These are phyloP conservation scores for Ajuga chamaepitys DNA, from an alignment of 257 asterid species.

Conservation along the genomic window DNA sequence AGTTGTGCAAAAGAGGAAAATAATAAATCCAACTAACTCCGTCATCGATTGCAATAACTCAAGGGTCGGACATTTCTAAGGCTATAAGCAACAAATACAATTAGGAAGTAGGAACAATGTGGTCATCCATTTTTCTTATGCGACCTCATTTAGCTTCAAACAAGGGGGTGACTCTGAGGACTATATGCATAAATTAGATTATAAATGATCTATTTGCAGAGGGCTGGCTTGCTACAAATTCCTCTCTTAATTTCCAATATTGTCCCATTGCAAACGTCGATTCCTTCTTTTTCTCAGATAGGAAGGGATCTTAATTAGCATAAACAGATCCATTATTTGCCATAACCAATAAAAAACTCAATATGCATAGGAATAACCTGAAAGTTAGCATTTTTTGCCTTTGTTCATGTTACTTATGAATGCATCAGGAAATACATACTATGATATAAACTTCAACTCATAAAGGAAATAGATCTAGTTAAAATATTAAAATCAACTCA, in stretches of 20 bases:
- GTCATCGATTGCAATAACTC: too few relatives aligned
- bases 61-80: too few relatives aligned
- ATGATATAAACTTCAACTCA: conserved; percentile 7
- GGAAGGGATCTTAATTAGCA: neutral
- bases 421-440: too few relatives aligned
- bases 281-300: neutral
- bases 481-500: neutral
- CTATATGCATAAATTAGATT: neutral
- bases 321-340: neutral
- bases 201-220: neutral
- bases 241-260: neutral
- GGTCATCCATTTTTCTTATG: neutral
- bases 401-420: too few relatives aligned
- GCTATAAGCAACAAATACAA: too few relatives aligned
- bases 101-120: too few relatives aligned
- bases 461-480: neutral
- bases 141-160: neutral
- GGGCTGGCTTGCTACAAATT: neutral
- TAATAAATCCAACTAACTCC: too few relatives aligned
- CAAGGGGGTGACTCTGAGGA: too few relatives aligned
- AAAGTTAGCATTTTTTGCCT: neutral
- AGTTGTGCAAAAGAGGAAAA: conserved; percentile 5
- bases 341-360: neutral
- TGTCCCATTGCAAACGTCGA: neutral
- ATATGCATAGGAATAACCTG: neutral